Conservation (phyloP, 2,329 filamentous ascomycete species). For the Fusarium miscanthi region DNA sequence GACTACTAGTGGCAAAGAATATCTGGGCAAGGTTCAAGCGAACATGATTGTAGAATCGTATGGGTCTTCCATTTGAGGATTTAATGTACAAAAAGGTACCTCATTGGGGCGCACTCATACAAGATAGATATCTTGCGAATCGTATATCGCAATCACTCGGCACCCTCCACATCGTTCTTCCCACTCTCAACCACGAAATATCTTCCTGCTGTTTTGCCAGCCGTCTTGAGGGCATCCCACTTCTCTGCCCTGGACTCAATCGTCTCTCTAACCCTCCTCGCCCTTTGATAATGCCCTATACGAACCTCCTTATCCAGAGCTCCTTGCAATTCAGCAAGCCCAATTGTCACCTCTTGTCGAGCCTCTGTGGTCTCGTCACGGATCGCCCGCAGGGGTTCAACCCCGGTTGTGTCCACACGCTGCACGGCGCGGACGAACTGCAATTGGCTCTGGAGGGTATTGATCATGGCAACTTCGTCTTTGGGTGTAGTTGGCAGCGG, state of each 20-base stretch:
- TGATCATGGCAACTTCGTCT: conserved; percentile 77
- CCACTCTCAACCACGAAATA: conserved; percentile 82
- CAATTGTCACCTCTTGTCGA: conserved; percentile 69
- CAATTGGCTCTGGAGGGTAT: conserved; percentile 82
- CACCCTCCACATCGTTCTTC: conserved; percentile 50
- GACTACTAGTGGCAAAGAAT: background rate
- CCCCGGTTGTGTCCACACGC: conserved; percentile 75
- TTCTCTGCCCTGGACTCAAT: conserved; percentile 64
- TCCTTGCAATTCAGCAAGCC: conserved; percentile 65
- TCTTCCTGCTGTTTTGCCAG: conserved; percentile 72
- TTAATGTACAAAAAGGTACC: conserved; percentile 33
- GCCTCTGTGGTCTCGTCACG: conserved; percentile 80
- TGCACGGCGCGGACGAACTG: conserved; percentile 92
- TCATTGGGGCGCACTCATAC: background rate
- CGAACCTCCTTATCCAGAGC: conserved; percentile 70
- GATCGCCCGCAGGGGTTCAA: conserved; percentile 81
- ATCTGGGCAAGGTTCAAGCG: conserved; percentile 3
- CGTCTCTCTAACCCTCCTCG: conserved; percentile 51
- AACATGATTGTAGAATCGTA: conserved; percentile 9
- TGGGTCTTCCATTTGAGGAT: background rate
- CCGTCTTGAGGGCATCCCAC: conserved; percentile 77
- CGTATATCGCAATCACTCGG: conserved; percentile 11
- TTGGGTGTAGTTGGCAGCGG: conserved; percentile 72
- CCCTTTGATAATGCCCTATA: conserved; percentile 65
- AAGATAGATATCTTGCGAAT: background rate